Evolutionary conservation across 2,329 filamentous ascomycete genomes (phyloP).

Genomic region (Alternaria ventricosa): DNA sequence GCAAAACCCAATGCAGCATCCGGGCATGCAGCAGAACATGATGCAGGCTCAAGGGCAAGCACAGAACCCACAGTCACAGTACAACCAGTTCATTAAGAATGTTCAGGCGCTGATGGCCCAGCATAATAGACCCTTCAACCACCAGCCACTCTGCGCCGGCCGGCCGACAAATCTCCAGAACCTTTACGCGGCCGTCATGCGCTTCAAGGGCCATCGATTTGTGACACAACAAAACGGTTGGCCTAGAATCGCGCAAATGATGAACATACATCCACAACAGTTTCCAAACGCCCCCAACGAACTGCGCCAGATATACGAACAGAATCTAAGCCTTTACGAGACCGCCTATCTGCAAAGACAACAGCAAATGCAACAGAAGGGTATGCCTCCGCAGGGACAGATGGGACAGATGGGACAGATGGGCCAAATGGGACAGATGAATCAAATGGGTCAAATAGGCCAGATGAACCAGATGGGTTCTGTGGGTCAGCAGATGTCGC

Average conservation of each 20-base stretch:
- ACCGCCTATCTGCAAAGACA: slow-evolving; percentile 67
- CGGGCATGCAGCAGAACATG: slow-evolving; percentile 42
- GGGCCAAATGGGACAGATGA: slow-evolving; percentile 3
- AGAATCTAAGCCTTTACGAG: slow-evolving; percentile 79
- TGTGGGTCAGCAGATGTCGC: slow-evolving; percentile 45
- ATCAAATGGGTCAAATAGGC: slow-evolving; percentile 6
- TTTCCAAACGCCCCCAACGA: slow-evolving; percentile 71
- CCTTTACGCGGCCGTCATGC: slow-evolving; percentile 79
- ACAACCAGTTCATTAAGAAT: slow-evolving; percentile 66
- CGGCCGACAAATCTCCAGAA: slow-evolving; percentile 76
- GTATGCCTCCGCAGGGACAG: slow-evolving; percentile 37
- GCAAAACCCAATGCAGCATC: slow-evolving; percentile 21
- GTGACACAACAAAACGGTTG: slow-evolving; percentile 75
- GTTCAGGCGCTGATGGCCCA: slow-evolving; percentile 79
- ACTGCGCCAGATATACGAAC: slow-evolving; percentile 74
- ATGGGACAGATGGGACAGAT: slow-evolving; percentile 22
- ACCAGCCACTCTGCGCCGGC: slow-evolving; percentile 75
- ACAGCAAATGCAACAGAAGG: slow-evolving; percentile 49
- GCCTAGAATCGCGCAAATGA: slow-evolving; percentile 69
- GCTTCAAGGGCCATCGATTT: slow-evolving; percentile 76
- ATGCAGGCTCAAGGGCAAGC: slow-evolving; percentile 33
- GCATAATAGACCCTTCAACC: slow-evolving; percentile 75
- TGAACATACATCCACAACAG: slow-evolving; percentile 52
- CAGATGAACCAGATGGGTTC: slow-evolving; percentile 7
- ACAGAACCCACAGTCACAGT: slow-evolving; percentile 21